phyloP scores from a whole-genome alignment of 2,329 filamentous ascomycete genomes.

The Verticillium dahliae region DNA sequence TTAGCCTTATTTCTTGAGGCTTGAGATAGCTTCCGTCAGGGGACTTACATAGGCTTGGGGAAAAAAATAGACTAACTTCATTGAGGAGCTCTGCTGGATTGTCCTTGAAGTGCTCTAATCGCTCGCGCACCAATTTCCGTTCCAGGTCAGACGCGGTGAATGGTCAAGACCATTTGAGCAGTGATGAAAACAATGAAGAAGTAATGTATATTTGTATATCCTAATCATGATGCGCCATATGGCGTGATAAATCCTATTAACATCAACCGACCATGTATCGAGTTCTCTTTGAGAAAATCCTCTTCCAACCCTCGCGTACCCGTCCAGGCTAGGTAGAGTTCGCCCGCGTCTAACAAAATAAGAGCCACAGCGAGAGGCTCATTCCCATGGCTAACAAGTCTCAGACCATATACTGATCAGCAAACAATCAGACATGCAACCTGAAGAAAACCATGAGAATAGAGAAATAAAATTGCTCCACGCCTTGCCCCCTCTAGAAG shows the following conservation, averaged over 20 bases:
- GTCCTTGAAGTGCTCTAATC: too few relatives aligned
- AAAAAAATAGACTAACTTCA: too few relatives aligned
- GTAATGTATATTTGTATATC: background rate
- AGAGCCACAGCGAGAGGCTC: background rate
- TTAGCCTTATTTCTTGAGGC: too few relatives aligned
- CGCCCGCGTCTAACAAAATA: background rate
- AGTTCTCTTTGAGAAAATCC: constrained; percentile 8
- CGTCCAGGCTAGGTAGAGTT: background rate
- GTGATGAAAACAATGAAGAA: background rate
- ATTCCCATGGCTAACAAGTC: background rate
- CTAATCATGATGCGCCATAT: background rate
- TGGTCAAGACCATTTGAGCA: too few relatives aligned
- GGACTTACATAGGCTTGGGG: too few relatives aligned
- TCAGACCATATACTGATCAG: background rate
- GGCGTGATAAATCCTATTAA: constrained; percentile 5
- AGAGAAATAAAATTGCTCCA: constrained; percentile 17
- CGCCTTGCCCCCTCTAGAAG: constrained; percentile 37
- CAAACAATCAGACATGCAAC: background rate
- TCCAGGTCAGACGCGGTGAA: too few relatives aligned
- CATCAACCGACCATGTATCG: constrained; percentile 10
- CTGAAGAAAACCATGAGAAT: constrained; percentile 1
- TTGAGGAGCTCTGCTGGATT: too few relatives aligned
- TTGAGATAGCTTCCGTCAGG: too few relatives aligned
- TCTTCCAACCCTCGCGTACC: background rate
- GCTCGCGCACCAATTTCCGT: too few relatives aligned